A percentile compares a stretch with the other conserved stretches of the same genome.
Conservation (phyloP, 2,329 filamentous ascomycete genomes). For the Ilyonectria mors-panacis region DNA sequence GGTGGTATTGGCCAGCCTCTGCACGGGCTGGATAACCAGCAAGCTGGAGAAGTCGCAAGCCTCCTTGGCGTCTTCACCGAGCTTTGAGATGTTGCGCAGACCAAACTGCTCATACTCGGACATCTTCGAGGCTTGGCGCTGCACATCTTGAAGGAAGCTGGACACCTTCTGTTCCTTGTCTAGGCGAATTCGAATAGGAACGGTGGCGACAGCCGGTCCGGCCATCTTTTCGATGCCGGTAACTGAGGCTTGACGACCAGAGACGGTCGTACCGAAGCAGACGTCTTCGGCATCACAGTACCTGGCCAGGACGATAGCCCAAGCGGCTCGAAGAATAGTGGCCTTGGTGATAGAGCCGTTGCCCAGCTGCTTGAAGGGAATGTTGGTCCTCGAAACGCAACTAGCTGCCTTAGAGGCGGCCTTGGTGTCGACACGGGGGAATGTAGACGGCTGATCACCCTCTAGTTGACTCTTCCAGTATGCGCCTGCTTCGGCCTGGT, state of each 20-base stretch:
- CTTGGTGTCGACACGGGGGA: slow-evolving; percentile 58
- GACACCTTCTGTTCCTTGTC: slow-evolving; percentile 50
- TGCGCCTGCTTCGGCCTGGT: neutral
- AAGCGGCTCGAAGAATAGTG: slow-evolving; percentile 56
- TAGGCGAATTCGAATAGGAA: slow-evolving; percentile 39
- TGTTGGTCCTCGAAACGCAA: slow-evolving; percentile 51
- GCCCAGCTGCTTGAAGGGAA: slow-evolving; percentile 25
- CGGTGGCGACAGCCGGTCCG: slow-evolving; percentile 52
- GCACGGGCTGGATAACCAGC: slow-evolving; percentile 32
- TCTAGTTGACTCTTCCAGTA: slow-evolving; percentile 6
- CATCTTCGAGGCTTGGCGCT: slow-evolving; percentile 30
- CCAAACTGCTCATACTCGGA: slow-evolving; percentile 33
- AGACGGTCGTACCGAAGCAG: slow-evolving; percentile 60
- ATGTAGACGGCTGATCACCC: slow-evolving; percentile 51
- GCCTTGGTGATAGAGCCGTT: slow-evolving; percentile 26
- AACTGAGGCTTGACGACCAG: slow-evolving; percentile 53
- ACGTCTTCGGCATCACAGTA: slow-evolving; percentile 58
- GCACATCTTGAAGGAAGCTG: slow-evolving; percentile 57
- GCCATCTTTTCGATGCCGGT: slow-evolving; percentile 38
- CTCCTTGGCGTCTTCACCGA: slow-evolving; percentile 12
- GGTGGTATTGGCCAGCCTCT: neutral
- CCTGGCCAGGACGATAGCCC: slow-evolving; percentile 66
- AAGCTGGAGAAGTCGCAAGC: slow-evolving; percentile 14
- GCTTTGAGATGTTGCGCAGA: slow-evolving; percentile 38
- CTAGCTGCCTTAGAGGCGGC: slow-evolving; percentile 59